These are phyloP conservation scores for Alternaria ethzedia DNA, from an alignment of 2,329 filamentous ascomycete genomes.

Conservation along the genomic window DNA sequence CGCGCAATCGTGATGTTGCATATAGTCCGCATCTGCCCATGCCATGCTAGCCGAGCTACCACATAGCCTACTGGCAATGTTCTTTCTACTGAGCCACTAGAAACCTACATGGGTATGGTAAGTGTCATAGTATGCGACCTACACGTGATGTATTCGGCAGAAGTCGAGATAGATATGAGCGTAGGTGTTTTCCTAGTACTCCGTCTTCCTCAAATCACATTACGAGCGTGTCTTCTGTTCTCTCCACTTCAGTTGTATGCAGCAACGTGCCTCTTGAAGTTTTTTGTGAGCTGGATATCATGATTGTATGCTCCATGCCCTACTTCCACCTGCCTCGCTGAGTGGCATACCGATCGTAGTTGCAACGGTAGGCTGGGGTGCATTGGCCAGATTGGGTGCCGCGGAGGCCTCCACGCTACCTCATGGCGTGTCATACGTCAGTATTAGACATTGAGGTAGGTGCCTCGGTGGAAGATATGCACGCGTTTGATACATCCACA, in stretches of 20 bases:
- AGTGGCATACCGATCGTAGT: background rate
- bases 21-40: background rate
- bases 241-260: background rate
- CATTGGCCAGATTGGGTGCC: background rate
- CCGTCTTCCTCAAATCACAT: background rate
- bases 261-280: background rate
- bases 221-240: background rate
- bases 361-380: background rate
- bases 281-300: background rate
- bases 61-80: background rate
- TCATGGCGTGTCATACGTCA: background rate
- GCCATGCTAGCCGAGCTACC: background rate
- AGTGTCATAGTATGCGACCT: background rate
- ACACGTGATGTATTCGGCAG: background rate
- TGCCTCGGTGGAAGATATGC: background rate
- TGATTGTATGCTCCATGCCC: background rate
- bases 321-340: background rate
- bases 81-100: background rate
- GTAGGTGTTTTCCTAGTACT: background rate
- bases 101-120: background rate
- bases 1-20: slow-evolving; percentile 9
- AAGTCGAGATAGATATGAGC: background rate
- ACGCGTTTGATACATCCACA: background rate
- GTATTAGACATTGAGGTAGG: background rate
- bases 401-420: background rate